Conservation (phyloP, 208 protist genomes). For the Trypanosoma rangeli region DNA sequence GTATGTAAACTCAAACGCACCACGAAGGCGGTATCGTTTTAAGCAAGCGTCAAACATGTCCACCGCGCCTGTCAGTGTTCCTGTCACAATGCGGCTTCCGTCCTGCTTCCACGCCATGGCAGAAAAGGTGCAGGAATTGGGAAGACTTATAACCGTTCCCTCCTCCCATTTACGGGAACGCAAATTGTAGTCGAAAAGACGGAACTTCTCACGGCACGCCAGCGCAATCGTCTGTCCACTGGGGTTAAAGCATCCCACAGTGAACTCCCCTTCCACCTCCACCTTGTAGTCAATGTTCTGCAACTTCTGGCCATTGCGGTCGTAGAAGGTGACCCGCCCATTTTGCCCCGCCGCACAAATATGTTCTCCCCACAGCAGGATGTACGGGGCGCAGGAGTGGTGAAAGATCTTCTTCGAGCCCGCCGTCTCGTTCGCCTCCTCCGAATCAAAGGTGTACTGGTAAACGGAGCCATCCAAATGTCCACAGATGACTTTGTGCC, state of each 20-base stretch:
- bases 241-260: constrained; percentile 89
- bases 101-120: constrained; percentile 93
- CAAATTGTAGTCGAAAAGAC: constrained; percentile 93
- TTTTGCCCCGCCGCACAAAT: constrained; percentile 92
- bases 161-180: constrained; percentile 94
- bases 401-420: constrained; percentile 80
- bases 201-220: constrained; percentile 87
- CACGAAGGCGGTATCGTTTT: constrained; percentile 92
- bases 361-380: constrained; percentile 93
- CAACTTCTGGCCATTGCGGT: constrained; percentile 77
- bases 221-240: constrained; percentile 92
- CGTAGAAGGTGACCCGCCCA: constrained; percentile 92
- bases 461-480: constrained; percentile 93
- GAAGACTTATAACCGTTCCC: constrained; percentile 60
- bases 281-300: constrained; percentile 91
- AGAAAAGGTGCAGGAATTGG: constrained; percentile 93
- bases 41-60: constrained; percentile 97
- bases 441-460: constrained; percentile 88
- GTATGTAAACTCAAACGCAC: constrained; percentile 98
- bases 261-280: constrained; percentile 92
- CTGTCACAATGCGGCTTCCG: constrained; percentile 92
- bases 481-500: constrained; percentile 87
- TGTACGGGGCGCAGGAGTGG: constrained; percentile 89
- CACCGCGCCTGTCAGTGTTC: constrained; percentile 91
- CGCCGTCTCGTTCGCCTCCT: constrained; percentile 55